These are phyloP conservation scores for Epicoccum nigrum DNA, from an alignment of 2,329 filamentous ascomycete species.

Conservation along the genomic window DNA sequence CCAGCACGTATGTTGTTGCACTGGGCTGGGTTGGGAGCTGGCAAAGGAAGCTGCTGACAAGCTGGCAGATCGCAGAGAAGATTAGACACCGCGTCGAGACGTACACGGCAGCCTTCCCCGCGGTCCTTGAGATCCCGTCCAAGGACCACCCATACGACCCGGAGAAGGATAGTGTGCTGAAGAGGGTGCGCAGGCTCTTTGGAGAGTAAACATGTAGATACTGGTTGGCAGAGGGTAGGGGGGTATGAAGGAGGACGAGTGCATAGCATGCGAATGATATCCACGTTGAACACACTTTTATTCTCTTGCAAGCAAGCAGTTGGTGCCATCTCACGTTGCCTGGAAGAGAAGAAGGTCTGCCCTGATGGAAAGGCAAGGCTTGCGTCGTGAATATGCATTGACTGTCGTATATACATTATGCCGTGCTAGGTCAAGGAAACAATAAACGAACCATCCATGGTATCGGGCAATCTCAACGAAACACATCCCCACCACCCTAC, in stretches of 20 bases:
- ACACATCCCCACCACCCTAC: conserved; percentile 22
- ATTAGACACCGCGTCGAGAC: conserved; percentile 90
- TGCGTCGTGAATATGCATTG: conserved; percentile 16
- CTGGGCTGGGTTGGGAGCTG: too few relatives aligned
- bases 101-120: conserved; percentile 94
- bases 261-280: conserved; percentile 14
- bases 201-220: conserved; percentile 64
- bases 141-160: conserved; percentile 99
- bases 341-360: neutral
- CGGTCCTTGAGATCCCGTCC: conserved; percentile 93
- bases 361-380: neutral
- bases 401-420: conserved; percentile 31
- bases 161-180: conserved; percentile 96
- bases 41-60: conserved; percentile 12
- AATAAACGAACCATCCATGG: conserved; percentile 21
- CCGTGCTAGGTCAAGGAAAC: neutral
- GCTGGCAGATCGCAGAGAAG: conserved; percentile 79
- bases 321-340: neutral
- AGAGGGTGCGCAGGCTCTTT: conserved; percentile 78
- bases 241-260: neutral
- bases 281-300: neutral
- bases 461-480: conserved; percentile 23
- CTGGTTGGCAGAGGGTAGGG: neutral
- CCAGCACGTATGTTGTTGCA: conserved; percentile 75
- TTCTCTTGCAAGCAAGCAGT: neutral